Conservation (phyloP, 2,329 filamentous ascomycete species). For the Diplocarpon rosae region DNA sequence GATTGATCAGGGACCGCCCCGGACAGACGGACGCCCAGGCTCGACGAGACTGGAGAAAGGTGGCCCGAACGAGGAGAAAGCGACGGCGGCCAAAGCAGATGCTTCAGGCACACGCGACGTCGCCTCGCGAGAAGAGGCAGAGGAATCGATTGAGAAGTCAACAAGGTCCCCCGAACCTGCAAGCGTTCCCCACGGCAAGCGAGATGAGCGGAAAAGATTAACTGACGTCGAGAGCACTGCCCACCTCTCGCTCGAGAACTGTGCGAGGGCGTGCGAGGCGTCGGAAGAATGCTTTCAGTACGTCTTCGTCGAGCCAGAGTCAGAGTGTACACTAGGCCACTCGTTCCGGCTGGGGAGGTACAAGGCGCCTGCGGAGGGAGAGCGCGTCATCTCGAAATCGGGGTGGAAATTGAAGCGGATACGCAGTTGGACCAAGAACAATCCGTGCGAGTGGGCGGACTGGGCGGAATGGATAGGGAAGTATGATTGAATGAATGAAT, state of each 20-base stretch:
- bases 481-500: not conserved
- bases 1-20: too few species aligned
- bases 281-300: constrained; percentile 29
- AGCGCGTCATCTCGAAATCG: constrained; percentile 6
- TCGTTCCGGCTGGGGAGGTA: constrained; percentile 10
- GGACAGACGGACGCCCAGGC: too few species aligned
- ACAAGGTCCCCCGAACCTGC: not conserved
- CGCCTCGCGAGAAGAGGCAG: not conserved
- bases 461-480: constrained; percentile 5
- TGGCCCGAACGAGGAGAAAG: too few species aligned
- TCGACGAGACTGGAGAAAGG: too few species aligned
- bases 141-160: not conserved
- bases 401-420: constrained; percentile 15
- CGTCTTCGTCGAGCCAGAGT: constrained; percentile 17
- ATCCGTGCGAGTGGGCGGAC: constrained; percentile 9
- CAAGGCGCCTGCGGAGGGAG: constrained; percentile 1
- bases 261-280: constrained; percentile 37
- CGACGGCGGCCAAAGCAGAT: too few species aligned
- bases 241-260: constrained; percentile 33
- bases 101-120: not conserved
- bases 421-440: constrained; percentile 8
- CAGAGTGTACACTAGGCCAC: constrained; percentile 10
- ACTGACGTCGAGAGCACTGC: constrained; percentile 32
- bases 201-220: not conserved
- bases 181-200: not conserved